Evolutionary conservation across 495 filamentous ascomycete genomes (phyloP).

Genomic region (Penicillium turbatum): DNA sequence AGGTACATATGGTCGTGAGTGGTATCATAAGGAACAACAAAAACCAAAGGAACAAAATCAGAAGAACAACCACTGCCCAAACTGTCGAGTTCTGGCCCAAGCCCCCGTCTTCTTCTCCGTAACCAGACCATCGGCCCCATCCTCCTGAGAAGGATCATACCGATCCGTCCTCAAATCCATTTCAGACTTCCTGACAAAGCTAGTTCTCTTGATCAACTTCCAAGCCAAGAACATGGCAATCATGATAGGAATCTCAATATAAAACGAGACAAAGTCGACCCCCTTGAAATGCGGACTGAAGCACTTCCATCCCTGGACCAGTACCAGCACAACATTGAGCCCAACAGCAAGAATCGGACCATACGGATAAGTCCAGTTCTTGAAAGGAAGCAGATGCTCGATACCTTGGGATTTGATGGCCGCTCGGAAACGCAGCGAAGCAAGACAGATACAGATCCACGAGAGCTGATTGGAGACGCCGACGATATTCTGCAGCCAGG

Average conservation of each 20-base stretch:
- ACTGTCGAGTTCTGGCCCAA: conserved; percentile 20
- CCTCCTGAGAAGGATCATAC: conserved; percentile 30
- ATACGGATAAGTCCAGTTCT: conserved; percentile 58
- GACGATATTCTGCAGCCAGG: conserved; percentile 57
- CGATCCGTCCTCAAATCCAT: conserved; percentile 55
- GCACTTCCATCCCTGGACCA: conserved; percentile 58
- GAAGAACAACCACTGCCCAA: conserved; percentile 36
- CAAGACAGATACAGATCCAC: conserved; percentile 56
- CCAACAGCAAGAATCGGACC: conserved; percentile 50
- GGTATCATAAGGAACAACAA: conserved; percentile 3
- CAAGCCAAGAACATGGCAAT: conserved; percentile 48
- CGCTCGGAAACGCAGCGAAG: conserved; percentile 55
- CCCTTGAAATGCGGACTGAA: conserved; percentile 49
- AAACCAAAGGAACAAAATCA: conserved; percentile 13
- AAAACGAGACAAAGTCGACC: conserved; percentile 51
- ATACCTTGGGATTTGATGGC: conserved; percentile 51
- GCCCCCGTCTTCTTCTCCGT: conserved; percentile 15
- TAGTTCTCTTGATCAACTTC: conserved; percentile 47
- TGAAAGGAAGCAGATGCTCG: conserved; percentile 56
- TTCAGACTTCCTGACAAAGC: conserved; percentile 31
- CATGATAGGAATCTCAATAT: conserved; percentile 50
- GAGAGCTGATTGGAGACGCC: conserved; percentile 61
- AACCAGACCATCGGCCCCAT: not conserved
- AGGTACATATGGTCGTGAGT: not conserved
- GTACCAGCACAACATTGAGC: conserved; percentile 52